phyloP scores from a whole-genome alignment of 75 land plant genomes.

The Picea glauca region DNA sequence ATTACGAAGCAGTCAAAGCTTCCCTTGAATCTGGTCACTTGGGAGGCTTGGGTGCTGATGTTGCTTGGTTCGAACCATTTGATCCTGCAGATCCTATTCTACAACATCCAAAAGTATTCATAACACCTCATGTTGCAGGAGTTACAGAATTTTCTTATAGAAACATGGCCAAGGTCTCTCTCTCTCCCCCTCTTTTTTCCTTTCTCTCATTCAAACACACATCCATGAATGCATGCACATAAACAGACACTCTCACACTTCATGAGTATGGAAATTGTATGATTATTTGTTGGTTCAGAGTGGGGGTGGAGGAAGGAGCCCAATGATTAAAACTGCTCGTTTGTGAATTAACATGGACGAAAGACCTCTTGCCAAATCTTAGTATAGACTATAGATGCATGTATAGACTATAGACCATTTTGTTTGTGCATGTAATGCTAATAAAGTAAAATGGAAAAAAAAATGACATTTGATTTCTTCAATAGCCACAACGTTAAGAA shows the following conservation, averaged over 20 bases:
- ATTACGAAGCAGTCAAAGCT: slow-evolving; percentile 62
- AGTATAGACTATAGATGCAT: not conserved
- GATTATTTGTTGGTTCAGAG: not conserved
- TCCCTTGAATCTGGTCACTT: slow-evolving; percentile 74
- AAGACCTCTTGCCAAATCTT: not conserved
- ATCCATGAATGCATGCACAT: not conserved
- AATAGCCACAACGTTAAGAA: not conserved
- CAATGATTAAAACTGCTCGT: not conserved
- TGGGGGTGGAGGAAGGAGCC: not conserved
- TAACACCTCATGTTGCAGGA: slow-evolving; percentile 96
- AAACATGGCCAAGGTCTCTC: slow-evolving; percentile 85
- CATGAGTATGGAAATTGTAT: not conserved
- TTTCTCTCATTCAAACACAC: not conserved
- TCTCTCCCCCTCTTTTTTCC: not conserved
- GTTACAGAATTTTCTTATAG: slow-evolving; percentile 81
- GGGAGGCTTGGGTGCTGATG: slow-evolving; percentile 92
- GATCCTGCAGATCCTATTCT: slow-evolving; percentile 82
- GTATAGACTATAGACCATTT: not conserved
- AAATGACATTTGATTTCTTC: not conserved
- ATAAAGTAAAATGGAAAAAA: not conserved
- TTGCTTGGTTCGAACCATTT: slow-evolving; percentile 94
- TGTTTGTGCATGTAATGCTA: not conserved
- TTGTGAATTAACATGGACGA: not conserved
- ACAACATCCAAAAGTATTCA: slow-evolving; percentile 71
- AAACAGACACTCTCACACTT: not conserved